Conservation (phyloP, 2,329 filamentous ascomycete species). For the Talaromyces islandicus region DNA sequence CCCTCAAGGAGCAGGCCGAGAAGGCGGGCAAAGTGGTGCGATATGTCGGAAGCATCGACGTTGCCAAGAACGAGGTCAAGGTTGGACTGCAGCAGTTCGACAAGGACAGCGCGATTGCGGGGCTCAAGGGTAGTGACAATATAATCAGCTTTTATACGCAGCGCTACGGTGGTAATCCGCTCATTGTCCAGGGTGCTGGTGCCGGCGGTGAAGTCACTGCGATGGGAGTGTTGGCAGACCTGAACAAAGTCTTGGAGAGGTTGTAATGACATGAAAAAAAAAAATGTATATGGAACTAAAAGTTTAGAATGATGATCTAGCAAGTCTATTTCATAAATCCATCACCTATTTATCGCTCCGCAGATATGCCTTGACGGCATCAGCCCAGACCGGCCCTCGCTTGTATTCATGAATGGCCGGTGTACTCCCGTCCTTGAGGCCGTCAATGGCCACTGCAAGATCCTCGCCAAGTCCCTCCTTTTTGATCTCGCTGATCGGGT, state of each 20-base stretch:
- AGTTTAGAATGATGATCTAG: constrained; percentile 27
- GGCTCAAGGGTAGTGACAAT: constrained; percentile 94
- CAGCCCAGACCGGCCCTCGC: constrained; percentile 50
- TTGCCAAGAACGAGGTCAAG: constrained; percentile 73
- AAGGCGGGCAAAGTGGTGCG: constrained; percentile 85
- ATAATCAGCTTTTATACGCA: constrained; percentile 98
- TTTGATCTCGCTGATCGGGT: constrained; percentile 50
- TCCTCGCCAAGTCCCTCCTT: constrained; percentile 51
- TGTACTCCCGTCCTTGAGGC: constrained; percentile 50
- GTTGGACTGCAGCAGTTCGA: constrained; percentile 90
- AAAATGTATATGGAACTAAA: not conserved
- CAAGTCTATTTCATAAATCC: not conserved
- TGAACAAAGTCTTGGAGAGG: constrained; percentile 79
- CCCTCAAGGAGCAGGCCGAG: constrained; percentile 76
- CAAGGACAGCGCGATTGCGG: constrained; percentile 81
- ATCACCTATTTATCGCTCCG: constrained; percentile 17
- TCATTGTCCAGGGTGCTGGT: constrained; percentile 91
- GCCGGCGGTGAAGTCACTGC: constrained; percentile 94
- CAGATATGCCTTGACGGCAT: constrained; percentile 49
- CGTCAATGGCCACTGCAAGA: constrained; percentile 54
- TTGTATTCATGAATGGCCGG: constrained; percentile 57
- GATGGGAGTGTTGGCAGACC: constrained; percentile 92
- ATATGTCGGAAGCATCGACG: constrained; percentile 90
- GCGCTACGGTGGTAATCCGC: constrained; percentile 81
- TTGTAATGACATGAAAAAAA: constrained; percentile 32